Percentiles rank a stretch among this genome's conserved stretches.
Conservation (phyloP, 768 basidiomycete species). For the Rhizopogon vesiculosus region DNA sequence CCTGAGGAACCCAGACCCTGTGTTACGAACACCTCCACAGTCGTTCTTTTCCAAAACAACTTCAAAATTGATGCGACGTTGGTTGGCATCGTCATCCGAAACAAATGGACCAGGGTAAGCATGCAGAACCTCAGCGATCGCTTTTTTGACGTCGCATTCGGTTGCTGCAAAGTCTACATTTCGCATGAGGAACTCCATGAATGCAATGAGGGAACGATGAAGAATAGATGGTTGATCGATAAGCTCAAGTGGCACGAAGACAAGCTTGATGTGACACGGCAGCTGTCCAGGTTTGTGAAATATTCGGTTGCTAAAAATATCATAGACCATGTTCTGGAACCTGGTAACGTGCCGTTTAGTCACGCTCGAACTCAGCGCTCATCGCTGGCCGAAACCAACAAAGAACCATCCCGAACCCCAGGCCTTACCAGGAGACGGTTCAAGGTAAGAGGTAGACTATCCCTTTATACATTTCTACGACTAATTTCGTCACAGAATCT, state of each 20-base stretch:
- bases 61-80: constrained; percentile 50
- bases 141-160: constrained; percentile 52
- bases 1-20: constrained; percentile 41
- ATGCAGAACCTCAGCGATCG: constrained; percentile 55
- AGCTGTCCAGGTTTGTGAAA: no score
- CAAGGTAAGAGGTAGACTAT: neutral
- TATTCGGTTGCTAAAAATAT: neutral
- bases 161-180: constrained; percentile 34
- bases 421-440: no score
- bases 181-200: constrained; percentile 36
- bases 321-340: neutral
- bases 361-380: neutral
- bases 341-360: neutral
- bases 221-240: neutral
- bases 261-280: no score
- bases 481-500: neutral
- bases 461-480: neutral
- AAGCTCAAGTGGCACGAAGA: neutral
- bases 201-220: neutral
- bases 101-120: constrained; percentile 23
- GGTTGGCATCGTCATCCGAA: constrained; percentile 7
- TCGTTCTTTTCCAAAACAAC: constrained; percentile 48
- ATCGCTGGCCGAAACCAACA: neutral
- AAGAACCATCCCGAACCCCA: neutral
- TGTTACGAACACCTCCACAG: constrained; percentile 51